phyloP scores from a whole-genome alignment of 371 early-diverging fungal species.

The Batkoa obscura region DNA sequence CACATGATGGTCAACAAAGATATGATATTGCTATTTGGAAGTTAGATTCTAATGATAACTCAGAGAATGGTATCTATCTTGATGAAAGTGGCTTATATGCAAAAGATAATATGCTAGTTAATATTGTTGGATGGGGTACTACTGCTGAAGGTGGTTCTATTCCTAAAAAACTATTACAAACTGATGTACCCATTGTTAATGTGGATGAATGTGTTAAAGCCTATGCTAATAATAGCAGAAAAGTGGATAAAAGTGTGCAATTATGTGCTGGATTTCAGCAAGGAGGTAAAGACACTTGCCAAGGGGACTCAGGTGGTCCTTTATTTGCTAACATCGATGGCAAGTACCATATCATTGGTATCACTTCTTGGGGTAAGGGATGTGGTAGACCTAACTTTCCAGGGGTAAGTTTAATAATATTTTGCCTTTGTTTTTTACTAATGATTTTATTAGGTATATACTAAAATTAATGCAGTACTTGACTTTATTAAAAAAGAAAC shows the following conservation, averaged over 20 bases:
- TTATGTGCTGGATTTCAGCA: conserved; percentile 1
- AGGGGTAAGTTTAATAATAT: too few relatives aligned
- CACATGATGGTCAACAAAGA: background rate
- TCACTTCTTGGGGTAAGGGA: background rate
- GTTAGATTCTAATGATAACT: background rate
- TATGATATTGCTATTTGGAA: conserved; percentile 1
- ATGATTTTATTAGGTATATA: too few relatives aligned
- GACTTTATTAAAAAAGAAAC: too few relatives aligned
- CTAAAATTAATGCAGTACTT: too few relatives aligned
- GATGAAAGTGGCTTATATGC: background rate
- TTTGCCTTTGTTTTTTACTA: too few relatives aligned
- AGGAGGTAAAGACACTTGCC: background rate
- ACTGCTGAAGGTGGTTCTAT: background rate
- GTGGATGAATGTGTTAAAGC: background rate
- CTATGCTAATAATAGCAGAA: background rate
- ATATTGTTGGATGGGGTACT: conserved; percentile 1
- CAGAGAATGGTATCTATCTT: background rate
- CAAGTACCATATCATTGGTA: background rate
- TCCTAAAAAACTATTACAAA: background rate
- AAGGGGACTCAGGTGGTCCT: background rate
- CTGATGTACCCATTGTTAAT: background rate
- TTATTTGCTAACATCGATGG: background rate
- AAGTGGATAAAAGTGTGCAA: background rate
- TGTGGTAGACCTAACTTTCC: too few relatives aligned
- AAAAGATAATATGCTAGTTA: background rate